These are phyloP conservation scores for Piper betle DNA, from an alignment of 164 flowering plant genomes.

Conservation along the genomic window DNA sequence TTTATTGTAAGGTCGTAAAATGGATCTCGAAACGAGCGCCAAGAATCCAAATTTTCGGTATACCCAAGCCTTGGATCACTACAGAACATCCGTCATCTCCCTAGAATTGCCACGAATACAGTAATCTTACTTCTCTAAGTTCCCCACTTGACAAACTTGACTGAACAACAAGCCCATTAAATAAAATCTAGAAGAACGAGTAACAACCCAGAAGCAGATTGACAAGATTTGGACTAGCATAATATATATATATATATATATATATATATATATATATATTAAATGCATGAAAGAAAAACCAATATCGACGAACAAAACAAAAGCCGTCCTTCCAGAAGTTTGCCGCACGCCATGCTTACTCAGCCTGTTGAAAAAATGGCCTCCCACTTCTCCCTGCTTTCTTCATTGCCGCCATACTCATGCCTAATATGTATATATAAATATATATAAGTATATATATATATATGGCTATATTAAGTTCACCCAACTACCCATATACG, in stretches of 20 bases:
- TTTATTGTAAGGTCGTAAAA: no score
- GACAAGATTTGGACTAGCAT: neutral
- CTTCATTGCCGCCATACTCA: neutral
- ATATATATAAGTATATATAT: no score
- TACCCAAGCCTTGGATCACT: no score
- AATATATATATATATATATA: no score
- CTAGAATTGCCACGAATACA: no score
- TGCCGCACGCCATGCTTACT: neutral
- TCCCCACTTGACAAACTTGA: neutral
- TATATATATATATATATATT: no score
- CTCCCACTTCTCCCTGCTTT: neutral
- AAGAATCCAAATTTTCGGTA: no score
- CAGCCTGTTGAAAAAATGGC: neutral
- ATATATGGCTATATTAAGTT: no score
- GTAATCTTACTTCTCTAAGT: neutral
- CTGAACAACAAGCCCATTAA: neutral
- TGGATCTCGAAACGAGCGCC: no score
- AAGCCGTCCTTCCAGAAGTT: constrained; percentile 3
- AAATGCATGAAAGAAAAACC: no score
- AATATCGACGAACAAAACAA: neutral
- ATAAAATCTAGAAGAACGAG: neutral
- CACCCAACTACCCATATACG: neutral
- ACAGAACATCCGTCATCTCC: no score
- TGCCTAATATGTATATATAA: neutral
- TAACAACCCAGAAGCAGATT: neutral